phyloP scores from a whole-genome alignment of 2,329 filamentous ascomycete species.

The Colletotrichum eremochloae region DNA sequence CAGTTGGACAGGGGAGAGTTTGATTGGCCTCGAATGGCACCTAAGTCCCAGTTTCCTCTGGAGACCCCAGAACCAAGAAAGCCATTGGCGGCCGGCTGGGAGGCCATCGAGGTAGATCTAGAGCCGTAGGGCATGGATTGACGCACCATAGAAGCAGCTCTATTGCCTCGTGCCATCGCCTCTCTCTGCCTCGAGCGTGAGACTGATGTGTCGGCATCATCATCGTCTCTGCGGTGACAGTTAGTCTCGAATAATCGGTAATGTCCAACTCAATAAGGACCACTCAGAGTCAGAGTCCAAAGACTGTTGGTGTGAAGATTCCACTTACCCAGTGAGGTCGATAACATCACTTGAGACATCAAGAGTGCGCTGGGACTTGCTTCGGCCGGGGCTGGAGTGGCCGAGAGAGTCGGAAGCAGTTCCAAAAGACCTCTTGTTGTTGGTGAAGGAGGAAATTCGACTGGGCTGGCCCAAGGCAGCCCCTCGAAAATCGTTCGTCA shows the following conservation, averaged over 20 bases:
- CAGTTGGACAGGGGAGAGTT: constrained; percentile 1
- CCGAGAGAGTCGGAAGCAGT: constrained; percentile 16
- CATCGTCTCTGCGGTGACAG: constrained; percentile 50
- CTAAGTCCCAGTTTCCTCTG: neutral
- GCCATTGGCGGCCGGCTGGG: neutral
- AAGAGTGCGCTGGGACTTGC: constrained; percentile 37
- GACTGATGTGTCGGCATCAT: constrained; percentile 46
- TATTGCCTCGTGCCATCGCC: neutral
- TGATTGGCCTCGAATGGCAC: neutral
- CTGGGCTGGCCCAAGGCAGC: neutral
- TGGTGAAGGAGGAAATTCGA: constrained; percentile 7
- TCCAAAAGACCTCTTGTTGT: constrained; percentile 35
- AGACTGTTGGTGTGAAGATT: constrained; percentile 35
- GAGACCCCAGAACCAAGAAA: neutral
- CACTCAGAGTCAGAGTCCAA: too few relatives aligned
- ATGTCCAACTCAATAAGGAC: neutral
- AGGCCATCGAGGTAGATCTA: neutral
- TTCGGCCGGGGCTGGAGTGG: constrained; percentile 19
- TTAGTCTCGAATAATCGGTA: constrained; percentile 40
- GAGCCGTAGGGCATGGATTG: neutral
- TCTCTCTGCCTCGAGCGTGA: constrained; percentile 19
- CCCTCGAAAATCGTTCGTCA: neutral
- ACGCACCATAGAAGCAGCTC: neutral
- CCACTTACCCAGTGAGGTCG: constrained; percentile 59
- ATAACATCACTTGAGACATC: constrained; percentile 49